Conservation (phyloP, 192 early-diverging fungal species). For the Umbelopsis ramanniana region DNA sequence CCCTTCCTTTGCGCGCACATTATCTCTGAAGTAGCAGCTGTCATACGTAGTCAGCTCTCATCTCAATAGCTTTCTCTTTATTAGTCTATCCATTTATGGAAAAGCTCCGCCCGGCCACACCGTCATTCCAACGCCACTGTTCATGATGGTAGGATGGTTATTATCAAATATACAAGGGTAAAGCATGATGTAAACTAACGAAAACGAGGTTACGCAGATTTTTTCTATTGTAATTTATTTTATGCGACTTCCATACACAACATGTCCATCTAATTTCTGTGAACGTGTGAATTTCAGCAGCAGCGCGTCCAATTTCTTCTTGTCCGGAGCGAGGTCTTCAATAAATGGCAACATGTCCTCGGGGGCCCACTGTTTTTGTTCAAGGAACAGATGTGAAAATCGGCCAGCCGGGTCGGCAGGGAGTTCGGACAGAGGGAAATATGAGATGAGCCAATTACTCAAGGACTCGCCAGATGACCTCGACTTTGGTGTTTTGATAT, state of each 20-base stretch:
- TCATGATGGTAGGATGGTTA: no score
- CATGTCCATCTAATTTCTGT: slow-evolving; percentile 39
- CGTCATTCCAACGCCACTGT: background rate
- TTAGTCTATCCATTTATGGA: background rate
- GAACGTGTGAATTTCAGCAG: slow-evolving; percentile 53
- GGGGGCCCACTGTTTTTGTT: slow-evolving; percentile 47
- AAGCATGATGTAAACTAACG: background rate
- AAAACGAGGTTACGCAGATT: background rate
- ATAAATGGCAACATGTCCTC: slow-evolving; percentile 53
- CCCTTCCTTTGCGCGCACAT: background rate
- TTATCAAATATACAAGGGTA: background rate
- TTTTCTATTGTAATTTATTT: slow-evolving; percentile 30
- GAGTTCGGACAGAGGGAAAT: slow-evolving; percentile 44
- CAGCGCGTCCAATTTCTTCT: slow-evolving; percentile 49
- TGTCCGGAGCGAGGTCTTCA: slow-evolving; percentile 48
- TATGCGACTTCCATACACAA: slow-evolving; percentile 51
- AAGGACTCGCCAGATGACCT: background rate
- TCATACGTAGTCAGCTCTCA: no score
- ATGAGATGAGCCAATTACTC: slow-evolving; percentile 16
- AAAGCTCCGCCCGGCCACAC: background rate
- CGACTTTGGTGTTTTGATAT: slow-evolving; percentile 8
- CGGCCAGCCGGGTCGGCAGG: slow-evolving; percentile 46
- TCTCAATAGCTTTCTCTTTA: no score
- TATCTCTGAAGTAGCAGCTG: no score
- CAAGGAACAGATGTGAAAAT: slow-evolving; percentile 48